Percentiles rank a stretch among this genome's conserved stretches.
Conservation (phyloP, 139 green algal species). For the Deuterostichococcus epilithicus region DNA sequence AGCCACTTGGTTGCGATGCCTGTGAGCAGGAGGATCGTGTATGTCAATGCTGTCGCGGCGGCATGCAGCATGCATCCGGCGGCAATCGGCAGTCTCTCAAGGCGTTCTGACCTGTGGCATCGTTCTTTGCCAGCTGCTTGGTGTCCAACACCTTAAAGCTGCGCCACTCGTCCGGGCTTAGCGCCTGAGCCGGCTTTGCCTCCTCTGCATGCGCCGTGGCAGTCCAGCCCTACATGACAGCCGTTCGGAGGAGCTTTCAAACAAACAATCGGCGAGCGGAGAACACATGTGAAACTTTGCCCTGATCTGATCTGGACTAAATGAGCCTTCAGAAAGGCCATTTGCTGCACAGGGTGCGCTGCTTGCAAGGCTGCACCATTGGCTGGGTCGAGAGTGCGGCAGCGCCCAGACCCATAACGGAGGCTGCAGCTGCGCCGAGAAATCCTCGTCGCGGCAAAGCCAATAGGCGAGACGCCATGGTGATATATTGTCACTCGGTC, state of each 20-base stretch:
- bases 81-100: background rate
- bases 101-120: background rate
- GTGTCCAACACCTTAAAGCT: constrained; percentile 35
- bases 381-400: background rate
- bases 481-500: background rate
- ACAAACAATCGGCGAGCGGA: no score
- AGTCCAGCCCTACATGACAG: background rate
- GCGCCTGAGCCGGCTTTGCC: constrained; percentile 1
- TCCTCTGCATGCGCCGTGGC: constrained; percentile 8
- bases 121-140: constrained; percentile 29
- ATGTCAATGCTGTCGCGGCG: background rate
- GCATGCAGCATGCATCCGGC: background rate
- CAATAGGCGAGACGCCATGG: background rate
- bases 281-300: no score
- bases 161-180: constrained; percentile 36
- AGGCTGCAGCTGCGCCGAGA: background rate
- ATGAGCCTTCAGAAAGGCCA: no score
- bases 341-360: no score
- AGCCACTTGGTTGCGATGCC: background rate
- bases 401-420: background rate
- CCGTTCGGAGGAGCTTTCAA: no score
- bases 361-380: background rate
- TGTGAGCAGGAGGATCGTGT: background rate
- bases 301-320: no score
- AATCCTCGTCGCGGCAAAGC: background rate